These are phyloP conservation scores for Crucihimalaya himalaica DNA, from an alignment of 345 rosid genomes.

Conservation along the genomic window DNA sequence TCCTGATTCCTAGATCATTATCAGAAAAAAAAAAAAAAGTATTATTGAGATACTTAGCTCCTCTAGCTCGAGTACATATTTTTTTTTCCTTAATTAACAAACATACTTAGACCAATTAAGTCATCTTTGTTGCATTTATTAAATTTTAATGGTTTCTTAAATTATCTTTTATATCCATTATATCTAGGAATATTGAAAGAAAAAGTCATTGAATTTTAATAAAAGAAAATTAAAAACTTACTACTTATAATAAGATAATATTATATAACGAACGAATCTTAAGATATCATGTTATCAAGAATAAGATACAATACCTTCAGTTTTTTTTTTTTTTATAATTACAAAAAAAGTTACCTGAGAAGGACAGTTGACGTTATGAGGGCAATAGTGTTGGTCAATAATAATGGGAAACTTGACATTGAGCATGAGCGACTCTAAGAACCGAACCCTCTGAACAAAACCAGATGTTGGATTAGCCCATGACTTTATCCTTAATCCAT, in stretches of 20 bases:
- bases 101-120: no score
- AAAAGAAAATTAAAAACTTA: no score
- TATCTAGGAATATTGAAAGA: no score
- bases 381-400: slow-evolving; percentile 10
- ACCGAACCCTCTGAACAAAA: slow-evolving; percentile 4
- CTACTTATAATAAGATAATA: no score
- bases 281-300: no score
- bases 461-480: slow-evolving; percentile 12
- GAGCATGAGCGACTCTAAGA: not conserved
- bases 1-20: slow-evolving; percentile 33
- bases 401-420: slow-evolving; percentile 4
- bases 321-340: no score
- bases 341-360: not conserved
- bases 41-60: not conserved
- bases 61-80: not conserved
- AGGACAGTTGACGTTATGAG: slow-evolving; percentile 5
- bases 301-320: no score
- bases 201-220: no score
- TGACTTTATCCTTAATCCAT: not conserved
- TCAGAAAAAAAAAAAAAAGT: not conserved
- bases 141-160: no score
- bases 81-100: not conserved
- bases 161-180: no score
- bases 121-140: no score
- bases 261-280: no score